phyloP scores from a whole-genome alignment of 148 eudicot genomes.

The Fagopyrum tataricum region DNA sequence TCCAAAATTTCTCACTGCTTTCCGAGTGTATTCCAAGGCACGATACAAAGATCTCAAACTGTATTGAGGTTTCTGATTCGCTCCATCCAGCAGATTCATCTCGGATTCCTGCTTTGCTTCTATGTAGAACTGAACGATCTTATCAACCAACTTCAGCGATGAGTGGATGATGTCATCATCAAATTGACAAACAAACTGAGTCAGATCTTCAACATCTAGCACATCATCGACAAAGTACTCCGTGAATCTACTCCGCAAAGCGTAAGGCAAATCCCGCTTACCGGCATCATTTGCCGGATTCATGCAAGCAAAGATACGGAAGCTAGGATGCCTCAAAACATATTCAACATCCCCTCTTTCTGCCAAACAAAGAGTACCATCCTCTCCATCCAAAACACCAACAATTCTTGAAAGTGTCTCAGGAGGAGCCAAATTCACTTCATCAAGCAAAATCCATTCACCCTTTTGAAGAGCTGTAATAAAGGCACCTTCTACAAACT shows the following conservation, averaged over 20 bases:
- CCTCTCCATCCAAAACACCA: constrained; percentile 91
- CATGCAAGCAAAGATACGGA: constrained; percentile 97
- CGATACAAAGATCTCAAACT: constrained; percentile 95
- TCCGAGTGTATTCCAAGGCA: constrained; percentile 71
- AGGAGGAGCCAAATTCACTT: constrained; percentile 93
- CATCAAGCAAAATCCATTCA: constrained; percentile 97
- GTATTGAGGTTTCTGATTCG: constrained; percentile 96
- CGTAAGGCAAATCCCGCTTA: constrained; percentile 80
- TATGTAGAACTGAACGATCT: constrained; percentile 69
- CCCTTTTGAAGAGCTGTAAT: constrained; percentile 82
- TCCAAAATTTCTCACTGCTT: constrained; percentile 44
- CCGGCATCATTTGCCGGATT: constrained; percentile 99
- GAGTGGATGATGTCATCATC: constrained; percentile 36
- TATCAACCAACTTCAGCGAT: constrained; percentile 28
- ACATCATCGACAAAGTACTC: constrained; percentile 91
- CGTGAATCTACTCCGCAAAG: constrained; percentile 75
- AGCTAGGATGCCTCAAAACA: constrained; percentile 58
- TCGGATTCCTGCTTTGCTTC: constrained; percentile 80
- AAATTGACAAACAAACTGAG: constrained; percentile 57
- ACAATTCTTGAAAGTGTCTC: constrained; percentile 89
- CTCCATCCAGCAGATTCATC: constrained; percentile 89
- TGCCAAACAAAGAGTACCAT: constrained; percentile 84
- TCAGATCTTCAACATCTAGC: constrained; percentile 70
- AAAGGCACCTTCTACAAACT: constrained; percentile 96
- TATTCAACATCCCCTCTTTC: constrained; percentile 84